phyloP scores from a whole-genome alignment of 2,329 filamentous ascomycete species.

The Botrytis byssoidea region DNA sequence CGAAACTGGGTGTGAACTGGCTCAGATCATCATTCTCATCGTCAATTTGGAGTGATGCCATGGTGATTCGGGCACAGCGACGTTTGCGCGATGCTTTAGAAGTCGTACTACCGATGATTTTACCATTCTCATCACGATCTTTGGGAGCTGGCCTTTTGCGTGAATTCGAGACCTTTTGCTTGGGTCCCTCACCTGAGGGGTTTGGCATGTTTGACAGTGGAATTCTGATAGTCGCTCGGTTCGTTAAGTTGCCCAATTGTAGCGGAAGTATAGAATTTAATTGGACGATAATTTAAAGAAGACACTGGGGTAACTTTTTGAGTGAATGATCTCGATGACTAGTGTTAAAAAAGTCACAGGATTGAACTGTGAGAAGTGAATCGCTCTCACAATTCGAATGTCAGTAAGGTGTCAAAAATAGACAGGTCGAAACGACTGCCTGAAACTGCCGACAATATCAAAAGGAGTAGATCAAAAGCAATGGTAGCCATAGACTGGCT shows the following conservation, averaged over 20 bases:
- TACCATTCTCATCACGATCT: constrained; percentile 1
- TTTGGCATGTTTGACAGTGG: not conserved
- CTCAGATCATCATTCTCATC: constrained; percentile 22
- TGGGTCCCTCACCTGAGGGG: not conserved
- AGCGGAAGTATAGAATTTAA: too few species aligned
- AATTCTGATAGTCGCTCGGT: not conserved
- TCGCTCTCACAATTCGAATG: not conserved
- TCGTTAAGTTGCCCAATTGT: not conserved
- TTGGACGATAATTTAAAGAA: not conserved
- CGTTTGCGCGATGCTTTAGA: constrained; percentile 17
- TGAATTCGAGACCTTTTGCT: constrained; percentile 1
- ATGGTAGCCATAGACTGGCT: not conserved
- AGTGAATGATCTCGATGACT: not conserved
- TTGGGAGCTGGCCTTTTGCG: not conserved
- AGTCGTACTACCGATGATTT: not conserved
- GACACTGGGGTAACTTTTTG: not conserved
- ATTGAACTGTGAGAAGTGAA: not conserved
- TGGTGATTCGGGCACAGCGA: constrained; percentile 6
- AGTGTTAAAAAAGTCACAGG: not conserved
- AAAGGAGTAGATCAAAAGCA: not conserved
- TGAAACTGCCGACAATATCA: too few species aligned
- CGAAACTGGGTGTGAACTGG: constrained; percentile 8
- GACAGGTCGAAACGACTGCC: not conserved
- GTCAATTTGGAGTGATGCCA: constrained; percentile 15
- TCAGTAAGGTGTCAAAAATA: not conserved